Base-by-base conservation (phyloP, 2,329 filamentous ascomycete species). In the Pestalotiopsis fici region DNA sequence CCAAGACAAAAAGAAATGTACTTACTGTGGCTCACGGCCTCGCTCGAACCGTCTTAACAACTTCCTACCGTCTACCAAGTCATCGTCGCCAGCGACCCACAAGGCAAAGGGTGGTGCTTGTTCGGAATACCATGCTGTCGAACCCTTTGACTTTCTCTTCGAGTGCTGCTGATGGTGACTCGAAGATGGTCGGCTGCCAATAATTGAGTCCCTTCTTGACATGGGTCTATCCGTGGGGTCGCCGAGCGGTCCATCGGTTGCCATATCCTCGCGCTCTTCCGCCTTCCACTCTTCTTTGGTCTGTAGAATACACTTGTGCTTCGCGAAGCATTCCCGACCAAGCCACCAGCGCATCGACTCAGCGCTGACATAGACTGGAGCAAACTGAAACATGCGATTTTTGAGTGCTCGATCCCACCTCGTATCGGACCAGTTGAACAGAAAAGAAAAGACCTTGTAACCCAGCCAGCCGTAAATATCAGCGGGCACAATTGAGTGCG, bases 321-420 rank as follows among this genome's bases (percentile, higher is more conserved):
- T 79, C 9, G 89, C 28, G 89, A 91, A 98, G 72, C 94, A 94
- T 73, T 96, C 93, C 3, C 91, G 84, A 0, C 95, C 95, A 0
- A 98, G 86, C 95, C 95, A 98, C 95, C 95, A 98, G 5, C 93
- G 86, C 93, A 98, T 97, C 67, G 90, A 91, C 80, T 98, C 94
- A 0, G 93, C 88, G 72, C 91, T 94, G 63, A 98, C 93, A 74
- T 97, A 97, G 0, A 97, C 93, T 1, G 95, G 95, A 0, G 94
- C 90, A 72, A 97, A 98, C 74, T 96, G 93, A 78, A 98, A 98
- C 87, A 97, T 91, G 55, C 95, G 90, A 75, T 93, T 83, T 67
- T 93, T 86, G 15, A 97, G 81, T 6, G 86, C 93, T 9, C 90
- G 88, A 70, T 98, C 95, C 95, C 95, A 98, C 7, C 93, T 87